A percentile compares a stretch with the other conserved stretches of the same genome.
Conservation (phyloP, 192 early-diverging fungal species). For the Umbelopsis sp. region DNA sequence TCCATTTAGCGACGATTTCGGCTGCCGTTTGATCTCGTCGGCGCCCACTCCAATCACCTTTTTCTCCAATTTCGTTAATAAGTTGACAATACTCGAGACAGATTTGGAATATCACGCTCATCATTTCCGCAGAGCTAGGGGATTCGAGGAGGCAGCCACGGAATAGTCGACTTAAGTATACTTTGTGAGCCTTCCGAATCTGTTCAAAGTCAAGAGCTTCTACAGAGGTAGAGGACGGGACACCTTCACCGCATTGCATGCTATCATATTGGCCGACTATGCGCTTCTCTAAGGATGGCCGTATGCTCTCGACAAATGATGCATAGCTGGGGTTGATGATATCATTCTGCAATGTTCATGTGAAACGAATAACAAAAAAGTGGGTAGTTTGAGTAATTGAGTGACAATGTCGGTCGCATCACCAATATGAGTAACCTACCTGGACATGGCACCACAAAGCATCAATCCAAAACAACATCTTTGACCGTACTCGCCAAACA, state of each 20-base stretch:
- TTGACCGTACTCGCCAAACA: slow-evolving; percentile 53
- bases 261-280: not conserved
- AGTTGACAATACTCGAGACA: slow-evolving; percentile 31
- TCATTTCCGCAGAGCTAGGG: slow-evolving; percentile 14
- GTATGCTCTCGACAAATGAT: not conserved
- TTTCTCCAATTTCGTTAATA: slow-evolving; percentile 20
- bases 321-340: slow-evolving; percentile 2
- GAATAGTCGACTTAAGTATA: slow-evolving; percentile 32
- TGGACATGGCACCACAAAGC: slow-evolving; percentile 73
- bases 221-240: not conserved
- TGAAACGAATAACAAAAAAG: not conserved
- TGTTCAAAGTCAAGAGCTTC: slow-evolving; percentile 43
- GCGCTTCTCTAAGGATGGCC: not conserved
- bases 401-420: not conserved
- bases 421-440: too few species aligned
- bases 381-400: not conserved
- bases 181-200: slow-evolving; percentile 36
- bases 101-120: slow-evolving; percentile 25
- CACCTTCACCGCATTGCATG: not conserved
- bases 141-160: slow-evolving; percentile 43
- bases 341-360: not conserved
- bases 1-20: slow-evolving; percentile 31
- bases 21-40: slow-evolving; percentile 20
- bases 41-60: slow-evolving; percentile 21
- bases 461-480: slow-evolving; percentile 74